Evolutionary conservation across 106 monocot species (phyloP).

Genomic region (Allium fistulosum): DNA sequence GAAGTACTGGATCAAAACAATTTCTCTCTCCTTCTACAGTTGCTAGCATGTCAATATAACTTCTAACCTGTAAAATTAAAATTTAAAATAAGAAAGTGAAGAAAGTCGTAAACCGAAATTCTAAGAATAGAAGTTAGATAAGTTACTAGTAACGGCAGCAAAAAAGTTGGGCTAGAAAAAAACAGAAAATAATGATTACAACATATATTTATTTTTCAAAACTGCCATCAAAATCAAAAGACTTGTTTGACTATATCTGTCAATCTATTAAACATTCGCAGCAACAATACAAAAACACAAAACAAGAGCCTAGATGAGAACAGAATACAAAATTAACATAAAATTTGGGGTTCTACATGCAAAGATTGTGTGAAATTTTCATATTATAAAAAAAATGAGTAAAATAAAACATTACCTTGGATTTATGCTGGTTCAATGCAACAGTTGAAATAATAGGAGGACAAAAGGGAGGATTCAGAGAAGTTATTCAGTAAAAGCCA

Average conservation of each 20-base stretch:
- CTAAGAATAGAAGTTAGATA: not conserved
- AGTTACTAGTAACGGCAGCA: not conserved
- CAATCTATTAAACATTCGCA: not conserved
- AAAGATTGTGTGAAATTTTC: not conserved
- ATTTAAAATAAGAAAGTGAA: not conserved
- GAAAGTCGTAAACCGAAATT: no score
- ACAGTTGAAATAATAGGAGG: not conserved
- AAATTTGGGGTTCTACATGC: not conserved
- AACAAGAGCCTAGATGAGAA: not conserved
- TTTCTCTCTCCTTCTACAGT: conserved; percentile 21
- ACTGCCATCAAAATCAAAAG: conserved; percentile 6
- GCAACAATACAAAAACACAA: conserved; percentile 1
- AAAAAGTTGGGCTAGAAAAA: not conserved
- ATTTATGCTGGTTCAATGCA: conserved; percentile 14
- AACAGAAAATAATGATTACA: conserved; percentile 15
- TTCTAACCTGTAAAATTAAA: not conserved
- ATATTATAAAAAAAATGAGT: not conserved
- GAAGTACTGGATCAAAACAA: conserved; percentile 2
- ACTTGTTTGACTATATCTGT: conserved; percentile 6
- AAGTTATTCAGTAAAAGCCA: conserved; percentile 13
- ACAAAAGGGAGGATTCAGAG: conserved; percentile 1
- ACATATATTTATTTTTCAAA: conserved; percentile 4
- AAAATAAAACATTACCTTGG: conserved; percentile 10
- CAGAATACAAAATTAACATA: not conserved
- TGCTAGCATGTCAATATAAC: conserved; percentile 13